Conservation (phyloP, 768 basidiomycete genomes). For the Tulasnella sp. region DNA sequence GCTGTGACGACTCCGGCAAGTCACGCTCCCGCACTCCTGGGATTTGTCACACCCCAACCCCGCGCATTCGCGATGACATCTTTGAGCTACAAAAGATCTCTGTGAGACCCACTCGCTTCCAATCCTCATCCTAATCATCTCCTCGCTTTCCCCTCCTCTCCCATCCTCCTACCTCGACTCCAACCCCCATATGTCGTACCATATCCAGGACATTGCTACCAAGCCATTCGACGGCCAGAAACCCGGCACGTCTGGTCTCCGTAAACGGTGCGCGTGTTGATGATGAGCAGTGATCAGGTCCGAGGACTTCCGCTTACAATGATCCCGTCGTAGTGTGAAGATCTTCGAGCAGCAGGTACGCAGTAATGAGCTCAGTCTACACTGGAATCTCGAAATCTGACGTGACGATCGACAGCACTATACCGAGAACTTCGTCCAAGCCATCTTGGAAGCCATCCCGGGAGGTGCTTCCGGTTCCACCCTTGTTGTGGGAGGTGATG, state of each 20-base stretch:
- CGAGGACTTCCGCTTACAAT: constrained; percentile 19
- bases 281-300: not conserved
- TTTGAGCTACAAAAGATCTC: not conserved
- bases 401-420: constrained; percentile 56
- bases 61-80: not conserved
- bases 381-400: constrained; percentile 10
- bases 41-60: not conserved
- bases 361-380: not conserved
- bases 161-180: not conserved
- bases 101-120: not conserved
- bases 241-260: constrained; percentile 93
- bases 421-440: constrained; percentile 96
- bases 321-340: constrained; percentile 57
- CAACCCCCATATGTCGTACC: not conserved
- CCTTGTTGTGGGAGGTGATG: constrained; percentile 94
- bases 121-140: not conserved
- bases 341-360: constrained; percentile 92
- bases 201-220: constrained; percentile 59
- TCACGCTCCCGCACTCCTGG: not conserved
- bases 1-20: not conserved
- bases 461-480: constrained; percentile 53
- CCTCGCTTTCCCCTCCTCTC: not conserved
- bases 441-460: constrained; percentile 86
- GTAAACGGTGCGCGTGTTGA: constrained; percentile 58
- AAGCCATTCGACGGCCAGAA: constrained; percentile 91